Evolutionary conservation across 352 stramenopile genomes (phyloP).

Genomic region (Sclerospora graminicola): DNA sequence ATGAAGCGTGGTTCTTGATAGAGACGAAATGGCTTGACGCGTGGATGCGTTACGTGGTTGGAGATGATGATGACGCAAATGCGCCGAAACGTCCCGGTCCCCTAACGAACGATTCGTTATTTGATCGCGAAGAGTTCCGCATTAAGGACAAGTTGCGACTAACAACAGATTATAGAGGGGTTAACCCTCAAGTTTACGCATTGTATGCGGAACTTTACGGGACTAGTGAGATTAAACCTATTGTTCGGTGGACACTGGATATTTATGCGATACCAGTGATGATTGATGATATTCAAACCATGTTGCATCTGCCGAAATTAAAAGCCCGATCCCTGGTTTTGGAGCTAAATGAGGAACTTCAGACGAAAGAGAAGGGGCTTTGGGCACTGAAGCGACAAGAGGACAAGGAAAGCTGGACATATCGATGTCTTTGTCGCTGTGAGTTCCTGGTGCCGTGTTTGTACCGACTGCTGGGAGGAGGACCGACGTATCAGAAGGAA

Average conservation of each 20-base stretch:
- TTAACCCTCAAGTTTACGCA: conserved; percentile 71
- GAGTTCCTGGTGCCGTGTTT: conserved; percentile 68
- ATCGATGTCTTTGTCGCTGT: conserved; percentile 64
- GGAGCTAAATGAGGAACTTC: conserved; percentile 52
- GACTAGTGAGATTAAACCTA: conserved; percentile 46
- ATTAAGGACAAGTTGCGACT: conserved; percentile 43
- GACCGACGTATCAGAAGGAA: conserved; percentile 56
- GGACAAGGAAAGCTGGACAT: conserved; percentile 55
- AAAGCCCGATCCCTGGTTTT: conserved; percentile 49
- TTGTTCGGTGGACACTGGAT: conserved; percentile 64
- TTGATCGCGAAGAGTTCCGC: conserved; percentile 58
- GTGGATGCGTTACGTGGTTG: conserved; percentile 74
- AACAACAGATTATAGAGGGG: conserved; percentile 67
- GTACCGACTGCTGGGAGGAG: conserved; percentile 41
- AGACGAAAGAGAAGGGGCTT: conserved; percentile 17
- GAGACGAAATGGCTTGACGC: conserved; percentile 69
- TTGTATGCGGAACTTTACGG: conserved; percentile 73
- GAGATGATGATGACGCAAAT: conserved; percentile 44
- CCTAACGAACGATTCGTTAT: conserved; percentile 64
- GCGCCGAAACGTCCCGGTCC: conserved; percentile 39
- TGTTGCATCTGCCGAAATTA: conserved; percentile 53
- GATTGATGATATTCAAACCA: conserved; percentile 64
- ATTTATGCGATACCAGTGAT: conserved; percentile 72
- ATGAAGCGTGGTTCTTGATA: conserved; percentile 72
- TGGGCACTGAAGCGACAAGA: conserved; percentile 5